Evolutionary conservation across 2,329 filamentous ascomycete genomes (phyloP).

Genomic region (Colletotrichum sojae): DNA sequence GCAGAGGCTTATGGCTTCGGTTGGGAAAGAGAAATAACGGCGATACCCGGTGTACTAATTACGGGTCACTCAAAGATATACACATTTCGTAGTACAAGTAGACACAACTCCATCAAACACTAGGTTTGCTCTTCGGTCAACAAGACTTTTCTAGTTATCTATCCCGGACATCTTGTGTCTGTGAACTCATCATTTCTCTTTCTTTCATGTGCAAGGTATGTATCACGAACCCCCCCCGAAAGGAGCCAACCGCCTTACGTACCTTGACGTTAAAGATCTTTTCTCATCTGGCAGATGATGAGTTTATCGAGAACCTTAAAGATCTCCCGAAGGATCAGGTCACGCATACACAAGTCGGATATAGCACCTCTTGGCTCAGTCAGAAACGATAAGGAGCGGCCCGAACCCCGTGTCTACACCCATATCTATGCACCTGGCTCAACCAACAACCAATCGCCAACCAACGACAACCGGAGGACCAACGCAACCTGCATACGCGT

Average conservation of each 20-base stretch:
- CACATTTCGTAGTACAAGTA: too few relatives aligned
- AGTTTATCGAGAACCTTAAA: background rate
- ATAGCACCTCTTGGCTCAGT: background rate
- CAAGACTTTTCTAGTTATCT: too few relatives aligned
- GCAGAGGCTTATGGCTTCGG: background rate
- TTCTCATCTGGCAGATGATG: background rate
- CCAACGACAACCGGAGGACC: background rate
- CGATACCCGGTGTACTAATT: background rate
- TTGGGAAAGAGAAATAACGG: background rate
- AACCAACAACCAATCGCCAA: background rate
- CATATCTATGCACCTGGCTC: background rate
- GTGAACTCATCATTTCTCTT: too few relatives aligned
- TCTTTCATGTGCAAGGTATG: too few relatives aligned
- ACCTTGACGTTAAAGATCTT: background rate
- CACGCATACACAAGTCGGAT: background rate
- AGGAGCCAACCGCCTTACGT: background rate
- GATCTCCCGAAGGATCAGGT: background rate
- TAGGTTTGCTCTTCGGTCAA: too few relatives aligned
- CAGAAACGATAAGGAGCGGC: background rate
- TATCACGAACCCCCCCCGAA: too few relatives aligned
- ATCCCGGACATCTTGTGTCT: too few relatives aligned
- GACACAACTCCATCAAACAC: too few relatives aligned
- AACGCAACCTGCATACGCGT: background rate
- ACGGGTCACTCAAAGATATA: background rate
- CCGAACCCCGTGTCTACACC: conserved; percentile 1